Percentiles rank a stretch among this genome's conserved stretches.
These are phyloP conservation scores for Coccomyxa subellipsoidea DNA, from an alignment of 163 green algal genomes.

Conservation along the genomic window DNA sequence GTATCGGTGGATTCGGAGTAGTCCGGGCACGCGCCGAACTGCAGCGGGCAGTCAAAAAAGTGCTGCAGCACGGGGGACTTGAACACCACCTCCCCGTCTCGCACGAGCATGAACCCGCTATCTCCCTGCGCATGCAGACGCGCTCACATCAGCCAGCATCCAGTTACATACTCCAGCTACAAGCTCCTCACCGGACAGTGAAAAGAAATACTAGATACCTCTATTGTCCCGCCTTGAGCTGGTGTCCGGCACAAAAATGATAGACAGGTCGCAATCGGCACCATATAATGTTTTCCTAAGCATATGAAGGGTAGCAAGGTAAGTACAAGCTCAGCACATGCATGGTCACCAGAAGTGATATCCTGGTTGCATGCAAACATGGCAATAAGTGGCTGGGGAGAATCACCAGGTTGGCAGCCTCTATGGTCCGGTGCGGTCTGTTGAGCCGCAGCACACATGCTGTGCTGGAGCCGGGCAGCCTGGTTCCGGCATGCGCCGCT, in stretches of 20 bases:
- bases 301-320: no score
- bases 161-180: background rate
- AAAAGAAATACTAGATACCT: background rate
- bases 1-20: slow-evolving; percentile 67
- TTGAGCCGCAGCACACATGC: slow-evolving; percentile 63
- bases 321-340: no score
- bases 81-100: slow-evolving; percentile 45
- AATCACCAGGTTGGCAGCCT: slow-evolving; percentile 62
- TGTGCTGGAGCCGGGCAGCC: slow-evolving; percentile 62
- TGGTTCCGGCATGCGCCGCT: slow-evolving; percentile 54
- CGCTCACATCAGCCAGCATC: background rate
- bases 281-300: no score
- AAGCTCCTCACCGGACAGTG: background rate
- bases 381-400: background rate
- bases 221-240: no score
- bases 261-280: no score
- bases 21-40: slow-evolving; percentile 68
- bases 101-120: slow-evolving; percentile 68
- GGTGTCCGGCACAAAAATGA: no score
- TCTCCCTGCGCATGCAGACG: slow-evolving; percentile 53
- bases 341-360: no score
- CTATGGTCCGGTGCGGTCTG: slow-evolving; percentile 29
- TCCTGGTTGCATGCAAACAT: background rate
- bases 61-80: slow-evolving; percentile 65
- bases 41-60: slow-evolving; percentile 83